Percentiles rank a stretch among this genome's conserved stretches.
phyloP scores from a whole-genome alignment of 2,329 filamentous ascomycete species.

The Chaetomium globosum region DNA sequence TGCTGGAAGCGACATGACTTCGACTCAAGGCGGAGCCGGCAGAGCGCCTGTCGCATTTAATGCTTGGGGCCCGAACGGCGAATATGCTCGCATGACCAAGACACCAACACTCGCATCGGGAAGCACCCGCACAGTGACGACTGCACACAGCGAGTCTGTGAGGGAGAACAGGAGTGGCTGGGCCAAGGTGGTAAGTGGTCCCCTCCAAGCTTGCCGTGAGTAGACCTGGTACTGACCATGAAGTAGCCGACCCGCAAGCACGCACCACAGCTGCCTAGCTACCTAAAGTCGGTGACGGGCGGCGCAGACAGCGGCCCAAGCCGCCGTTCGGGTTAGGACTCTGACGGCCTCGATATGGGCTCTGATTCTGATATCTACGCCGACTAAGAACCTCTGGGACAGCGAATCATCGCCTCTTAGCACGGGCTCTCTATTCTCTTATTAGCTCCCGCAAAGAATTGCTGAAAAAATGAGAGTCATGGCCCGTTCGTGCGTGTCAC shows the following conservation, averaged over 20 bases:
- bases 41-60: constrained; percentile 27
- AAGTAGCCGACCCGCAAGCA: constrained; percentile 25
- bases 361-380: constrained; percentile 5
- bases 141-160: neutral
- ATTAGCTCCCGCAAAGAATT: neutral
- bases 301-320: neutral
- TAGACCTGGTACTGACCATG: neutral
- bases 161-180: constrained; percentile 26
- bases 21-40: neutral
- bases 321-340: neutral
- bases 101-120: constrained; percentile 23
- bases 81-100: constrained; percentile 25
- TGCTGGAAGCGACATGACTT: neutral
- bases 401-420: neutral
- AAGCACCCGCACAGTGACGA: constrained; percentile 14
- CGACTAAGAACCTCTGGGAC: neutral
- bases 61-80: constrained; percentile 35
- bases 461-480: neutral
- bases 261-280: constrained; percentile 24
- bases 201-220: neutral
- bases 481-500: neutral
- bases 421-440: neutral
- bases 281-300: constrained; percentile 16
- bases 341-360: constrained; percentile 1
- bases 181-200: constrained; percentile 30